These are phyloP conservation scores for Exophiala alcalophila DNA, from an alignment of 2,329 filamentous ascomycete genomes.

Conservation along the genomic window DNA sequence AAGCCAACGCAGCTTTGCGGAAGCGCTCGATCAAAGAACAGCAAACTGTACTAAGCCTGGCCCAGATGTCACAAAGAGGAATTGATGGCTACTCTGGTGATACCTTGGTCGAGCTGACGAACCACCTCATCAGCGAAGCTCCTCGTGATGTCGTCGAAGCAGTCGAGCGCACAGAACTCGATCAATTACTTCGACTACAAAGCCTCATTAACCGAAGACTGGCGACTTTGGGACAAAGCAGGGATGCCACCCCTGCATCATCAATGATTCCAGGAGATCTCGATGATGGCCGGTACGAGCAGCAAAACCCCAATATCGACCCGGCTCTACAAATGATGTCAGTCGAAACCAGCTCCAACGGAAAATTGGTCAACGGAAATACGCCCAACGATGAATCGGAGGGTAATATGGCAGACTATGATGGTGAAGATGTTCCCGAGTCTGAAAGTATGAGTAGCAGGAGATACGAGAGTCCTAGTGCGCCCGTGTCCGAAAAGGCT, in stretches of 20 bases:
- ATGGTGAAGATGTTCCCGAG: conserved; percentile 3
- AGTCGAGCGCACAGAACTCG: conserved; percentile 20
- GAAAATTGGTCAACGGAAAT: conserved; percentile 14
- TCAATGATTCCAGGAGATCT: not conserved
- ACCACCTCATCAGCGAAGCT: conserved; percentile 28
- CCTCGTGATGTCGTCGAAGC: conserved; percentile 23
- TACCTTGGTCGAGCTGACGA: conserved; percentile 26
- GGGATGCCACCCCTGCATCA: not conserved
- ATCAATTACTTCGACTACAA: conserved; percentile 24
- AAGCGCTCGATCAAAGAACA: conserved; percentile 29
- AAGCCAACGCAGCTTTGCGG: conserved; percentile 25
- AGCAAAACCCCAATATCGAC: conserved; percentile 9
- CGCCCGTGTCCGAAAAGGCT: too few relatives aligned
- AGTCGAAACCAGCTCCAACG: not conserved
- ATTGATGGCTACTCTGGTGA: conserved; percentile 20
- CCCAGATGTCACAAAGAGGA: conserved; percentile 23
- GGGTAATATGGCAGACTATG: not conserved
- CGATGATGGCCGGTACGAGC: conserved; percentile 19
- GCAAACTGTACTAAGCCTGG: conserved; percentile 25
- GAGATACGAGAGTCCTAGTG: too few relatives aligned
- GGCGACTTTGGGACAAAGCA: conserved; percentile 12
- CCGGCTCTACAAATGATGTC: not conserved
- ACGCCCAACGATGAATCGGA: not conserved
- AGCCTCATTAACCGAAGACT: conserved; percentile 24
- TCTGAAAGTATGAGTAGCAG: too few relatives aligned